These are phyloP conservation scores for Anthracocystis walkeri DNA, from an alignment of 1,284 basidiomycete species.

Conservation along the genomic window DNA sequence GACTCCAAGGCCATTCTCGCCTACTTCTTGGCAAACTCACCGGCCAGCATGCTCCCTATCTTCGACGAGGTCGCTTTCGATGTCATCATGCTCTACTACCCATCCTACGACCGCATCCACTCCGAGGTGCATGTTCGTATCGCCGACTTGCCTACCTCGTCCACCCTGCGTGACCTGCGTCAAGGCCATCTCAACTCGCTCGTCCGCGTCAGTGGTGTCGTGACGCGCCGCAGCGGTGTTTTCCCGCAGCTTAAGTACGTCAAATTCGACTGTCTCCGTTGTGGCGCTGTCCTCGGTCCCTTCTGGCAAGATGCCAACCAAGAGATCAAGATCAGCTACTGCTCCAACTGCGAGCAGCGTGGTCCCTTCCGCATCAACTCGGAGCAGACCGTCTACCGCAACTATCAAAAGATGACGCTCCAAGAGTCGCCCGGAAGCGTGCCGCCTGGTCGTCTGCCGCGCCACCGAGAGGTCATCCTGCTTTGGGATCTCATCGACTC, in stretches of 20 bases:
- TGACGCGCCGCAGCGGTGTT: slow-evolving; percentile 93
- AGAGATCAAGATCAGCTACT: slow-evolving; percentile 88
- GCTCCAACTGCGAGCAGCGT: slow-evolving; percentile 90
- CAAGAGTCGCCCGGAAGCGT: slow-evolving; percentile 99
- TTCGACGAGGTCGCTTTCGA: slow-evolving; percentile 96
- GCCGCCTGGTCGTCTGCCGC: slow-evolving; percentile 92
- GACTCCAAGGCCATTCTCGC: slow-evolving; percentile 92
- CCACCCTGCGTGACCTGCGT: slow-evolving; percentile 91
- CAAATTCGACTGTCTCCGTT: slow-evolving; percentile 90
- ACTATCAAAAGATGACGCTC: slow-evolving; percentile 98
- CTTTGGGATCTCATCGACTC: slow-evolving; percentile 98
- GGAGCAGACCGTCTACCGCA: slow-evolving; percentile 98
- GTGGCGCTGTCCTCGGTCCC: slow-evolving; percentile 89
- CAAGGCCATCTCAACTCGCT: slow-evolving; percentile 93
- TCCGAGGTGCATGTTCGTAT: slow-evolving; percentile 98
- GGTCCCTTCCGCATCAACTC: slow-evolving; percentile 97
- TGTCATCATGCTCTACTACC: slow-evolving; percentile 94
- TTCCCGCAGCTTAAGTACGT: slow-evolving; percentile 99
- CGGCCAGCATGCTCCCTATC: slow-evolving; percentile 88
- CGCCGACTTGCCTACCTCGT: slow-evolving; percentile 88
- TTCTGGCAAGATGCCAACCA: slow-evolving; percentile 97
- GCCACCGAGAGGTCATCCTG: slow-evolving; percentile 95
- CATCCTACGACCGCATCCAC: slow-evolving; percentile 95
- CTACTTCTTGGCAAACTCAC: slow-evolving; percentile 96
- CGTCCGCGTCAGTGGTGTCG: slow-evolving; percentile 95